These are phyloP conservation scores for Amoebophrya sp. DNA, from an alignment of 169 alveolate genomes.

Conservation along the genomic window DNA sequence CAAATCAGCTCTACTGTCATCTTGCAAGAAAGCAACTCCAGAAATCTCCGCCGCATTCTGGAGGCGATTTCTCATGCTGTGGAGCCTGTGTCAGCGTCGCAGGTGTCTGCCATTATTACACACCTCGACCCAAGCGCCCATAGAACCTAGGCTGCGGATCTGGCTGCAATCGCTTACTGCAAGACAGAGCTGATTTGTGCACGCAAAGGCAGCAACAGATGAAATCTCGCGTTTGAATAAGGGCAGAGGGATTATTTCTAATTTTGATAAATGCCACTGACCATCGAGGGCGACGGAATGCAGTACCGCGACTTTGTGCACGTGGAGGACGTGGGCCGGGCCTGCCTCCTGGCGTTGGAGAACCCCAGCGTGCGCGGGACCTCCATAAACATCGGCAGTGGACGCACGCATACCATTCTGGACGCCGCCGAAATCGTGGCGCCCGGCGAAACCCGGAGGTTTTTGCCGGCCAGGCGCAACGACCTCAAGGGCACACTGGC, in stretches of 20 bases:
- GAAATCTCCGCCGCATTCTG: not conserved
- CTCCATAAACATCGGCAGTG: conserved; percentile 47
- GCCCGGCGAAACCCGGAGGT: conserved; percentile 16
- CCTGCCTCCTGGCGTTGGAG: conserved; percentile 39
- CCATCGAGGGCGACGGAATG: conserved; percentile 44
- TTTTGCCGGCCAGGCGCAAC: conserved; percentile 30
- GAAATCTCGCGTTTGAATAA: too few species aligned
- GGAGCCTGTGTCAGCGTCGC: too few species aligned
- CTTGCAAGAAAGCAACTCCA: not conserved
- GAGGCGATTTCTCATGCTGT: too few species aligned
- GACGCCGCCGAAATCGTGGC: conserved; percentile 47
- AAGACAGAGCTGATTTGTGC: too few species aligned
- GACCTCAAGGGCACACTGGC: conserved; percentile 47
- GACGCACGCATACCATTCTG: conserved; percentile 14
- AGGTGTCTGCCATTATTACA: too few species aligned
- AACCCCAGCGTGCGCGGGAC: conserved; percentile 37
- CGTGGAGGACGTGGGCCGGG: conserved; percentile 44
- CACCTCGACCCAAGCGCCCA: too few species aligned
- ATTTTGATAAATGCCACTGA: too few species aligned
- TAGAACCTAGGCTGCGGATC: too few species aligned
- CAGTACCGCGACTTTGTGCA: conserved; percentile 50
- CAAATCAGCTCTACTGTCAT: too few species aligned
- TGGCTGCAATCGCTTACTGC: too few species aligned
- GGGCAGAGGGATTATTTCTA: conserved; percentile 4
- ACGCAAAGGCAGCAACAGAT: too few species aligned